Percentiles rank a stretch among this genome's conserved stretches.
phyloP scores from a whole-genome alignment of 306 rosid species.

The Alnus glutinosa region DNA sequence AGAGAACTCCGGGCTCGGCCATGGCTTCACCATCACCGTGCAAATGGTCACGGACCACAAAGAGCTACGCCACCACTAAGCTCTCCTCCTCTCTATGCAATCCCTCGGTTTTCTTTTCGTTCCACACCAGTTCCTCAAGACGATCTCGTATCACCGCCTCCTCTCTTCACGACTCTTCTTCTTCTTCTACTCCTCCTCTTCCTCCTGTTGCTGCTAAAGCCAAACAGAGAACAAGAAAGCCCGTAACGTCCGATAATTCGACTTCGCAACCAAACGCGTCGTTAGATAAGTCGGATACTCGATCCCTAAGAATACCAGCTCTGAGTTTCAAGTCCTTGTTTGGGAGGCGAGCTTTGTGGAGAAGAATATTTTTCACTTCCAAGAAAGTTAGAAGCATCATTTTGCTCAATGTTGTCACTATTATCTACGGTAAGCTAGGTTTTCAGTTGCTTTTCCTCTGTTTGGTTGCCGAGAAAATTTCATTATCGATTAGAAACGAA shows the following conservation, averaged over 20 bases:
- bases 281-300: neutral
- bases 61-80: slow-evolving; percentile 8
- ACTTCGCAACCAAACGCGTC: slow-evolving; percentile 18
- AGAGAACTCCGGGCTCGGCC: neutral
- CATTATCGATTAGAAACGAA: neutral
- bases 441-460: neutral
- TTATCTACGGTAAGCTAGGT: slow-evolving; percentile 51
- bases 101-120: slow-evolving; percentile 16
- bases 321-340: slow-evolving; percentile 37
- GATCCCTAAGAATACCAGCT: neutral
- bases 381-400: slow-evolving; percentile 64
- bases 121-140: slow-evolving; percentile 16
- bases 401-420: slow-evolving; percentile 58
- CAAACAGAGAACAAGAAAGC: slow-evolving; percentile 14
- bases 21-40: slow-evolving; percentile 42
- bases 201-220: slow-evolving; percentile 19
- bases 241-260: slow-evolving; percentile 16
- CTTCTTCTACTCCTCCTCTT: slow-evolving; percentile 24
- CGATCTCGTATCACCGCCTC: slow-evolving; percentile 31
- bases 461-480: neutral
- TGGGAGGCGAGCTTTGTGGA: slow-evolving; percentile 45
- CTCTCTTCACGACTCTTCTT: slow-evolving; percentile 25
- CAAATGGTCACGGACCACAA: slow-evolving; percentile 18
- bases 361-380: slow-evolving; percentile 54
- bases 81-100: slow-evolving; percentile 19